Evolutionary conservation across 2,329 filamentous ascomycete species (phyloP).

Genomic region (Paraconiothyrium brasiliense): DNA sequence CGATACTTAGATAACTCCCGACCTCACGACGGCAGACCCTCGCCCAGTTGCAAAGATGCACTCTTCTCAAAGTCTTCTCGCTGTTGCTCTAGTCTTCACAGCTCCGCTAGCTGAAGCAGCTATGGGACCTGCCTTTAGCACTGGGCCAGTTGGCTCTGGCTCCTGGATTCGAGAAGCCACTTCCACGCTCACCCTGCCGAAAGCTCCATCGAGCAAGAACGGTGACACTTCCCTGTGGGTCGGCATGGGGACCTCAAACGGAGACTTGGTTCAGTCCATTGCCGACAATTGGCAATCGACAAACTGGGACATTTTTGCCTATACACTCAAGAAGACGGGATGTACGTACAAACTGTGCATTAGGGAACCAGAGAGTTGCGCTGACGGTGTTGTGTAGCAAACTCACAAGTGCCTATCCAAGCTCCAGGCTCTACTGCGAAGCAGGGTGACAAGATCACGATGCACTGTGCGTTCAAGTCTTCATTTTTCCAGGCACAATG

Average conservation of each 20-base stretch:
- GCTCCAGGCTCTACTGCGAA: conserved; percentile 36
- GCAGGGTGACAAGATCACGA: conserved; percentile 49
- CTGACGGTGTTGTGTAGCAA: background rate
- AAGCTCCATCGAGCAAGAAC: conserved; percentile 45
- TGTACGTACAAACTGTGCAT: background rate
- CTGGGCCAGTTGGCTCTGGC: conserved; percentile 53
- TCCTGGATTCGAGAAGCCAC: conserved; percentile 58
- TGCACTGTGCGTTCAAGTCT: conserved; percentile 45
- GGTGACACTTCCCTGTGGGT: conserved; percentile 59
- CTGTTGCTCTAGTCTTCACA: background rate
- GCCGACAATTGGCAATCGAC: conserved; percentile 30
- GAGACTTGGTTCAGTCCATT: conserved; percentile 61
- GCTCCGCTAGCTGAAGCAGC: conserved; percentile 27
- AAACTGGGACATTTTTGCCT: conserved; percentile 57
- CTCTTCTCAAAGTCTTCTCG: background rate
- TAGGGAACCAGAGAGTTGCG: no score
- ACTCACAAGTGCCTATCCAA: conserved; percentile 48
- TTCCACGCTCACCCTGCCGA: conserved; percentile 56
- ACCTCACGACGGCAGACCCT: no score
- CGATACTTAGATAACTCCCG: background rate
- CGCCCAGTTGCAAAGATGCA: background rate
- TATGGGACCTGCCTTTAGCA: conserved; percentile 41
- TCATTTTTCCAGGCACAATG: no score
- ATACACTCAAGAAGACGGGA: conserved; percentile 51
- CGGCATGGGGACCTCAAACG: conserved; percentile 61